Evolutionary conservation across 2,329 filamentous ascomycete species (phyloP).

Genomic region (Alternaria arborescens): DNA sequence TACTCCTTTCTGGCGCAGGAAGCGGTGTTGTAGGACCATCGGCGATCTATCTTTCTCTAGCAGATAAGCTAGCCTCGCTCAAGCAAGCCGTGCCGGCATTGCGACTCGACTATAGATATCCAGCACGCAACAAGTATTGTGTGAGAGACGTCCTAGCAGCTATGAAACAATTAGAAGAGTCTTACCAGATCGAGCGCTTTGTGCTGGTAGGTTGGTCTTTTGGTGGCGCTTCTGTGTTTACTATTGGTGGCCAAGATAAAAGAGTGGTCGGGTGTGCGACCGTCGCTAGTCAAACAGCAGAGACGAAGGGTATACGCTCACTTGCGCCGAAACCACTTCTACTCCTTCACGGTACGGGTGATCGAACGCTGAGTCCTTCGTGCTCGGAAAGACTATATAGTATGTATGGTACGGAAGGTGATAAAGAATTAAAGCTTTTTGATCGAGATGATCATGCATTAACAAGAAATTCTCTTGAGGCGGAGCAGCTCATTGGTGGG

Average conservation of each 20-base stretch:
- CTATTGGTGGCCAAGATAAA: neutral
- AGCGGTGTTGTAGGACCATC: conserved; percentile 6
- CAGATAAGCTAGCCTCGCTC: conserved; percentile 2
- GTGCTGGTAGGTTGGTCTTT: conserved; percentile 12
- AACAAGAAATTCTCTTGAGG: conserved; percentile 2
- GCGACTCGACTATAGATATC: conserved; percentile 10
- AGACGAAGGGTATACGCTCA: conserved; percentile 1
- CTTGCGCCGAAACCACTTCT: conserved; percentile 4
- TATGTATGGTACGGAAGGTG: neutral
- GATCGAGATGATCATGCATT: conserved; percentile 9
- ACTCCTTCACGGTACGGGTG: conserved; percentile 5
- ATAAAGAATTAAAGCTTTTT: conserved; percentile 1
- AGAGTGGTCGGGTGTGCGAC: conserved; percentile 6
- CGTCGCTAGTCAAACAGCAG: conserved; percentile 7
- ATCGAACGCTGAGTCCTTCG: neutral
- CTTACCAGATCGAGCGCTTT: neutral
- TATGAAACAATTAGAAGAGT: conserved; percentile 2
- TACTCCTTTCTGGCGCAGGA: conserved; percentile 5
- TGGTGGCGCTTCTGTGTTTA: conserved; percentile 7
- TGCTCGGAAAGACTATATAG: conserved; percentile 1
- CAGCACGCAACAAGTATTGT: conserved; percentile 4
- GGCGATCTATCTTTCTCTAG: conserved; percentile 1
- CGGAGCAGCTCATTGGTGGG: conserved; percentile 6
- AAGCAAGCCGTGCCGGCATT: neutral
- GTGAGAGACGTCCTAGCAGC: conserved; percentile 6